Conservation (phyloP, 2,329 filamentous ascomycete species). For the Calycina marina region DNA sequence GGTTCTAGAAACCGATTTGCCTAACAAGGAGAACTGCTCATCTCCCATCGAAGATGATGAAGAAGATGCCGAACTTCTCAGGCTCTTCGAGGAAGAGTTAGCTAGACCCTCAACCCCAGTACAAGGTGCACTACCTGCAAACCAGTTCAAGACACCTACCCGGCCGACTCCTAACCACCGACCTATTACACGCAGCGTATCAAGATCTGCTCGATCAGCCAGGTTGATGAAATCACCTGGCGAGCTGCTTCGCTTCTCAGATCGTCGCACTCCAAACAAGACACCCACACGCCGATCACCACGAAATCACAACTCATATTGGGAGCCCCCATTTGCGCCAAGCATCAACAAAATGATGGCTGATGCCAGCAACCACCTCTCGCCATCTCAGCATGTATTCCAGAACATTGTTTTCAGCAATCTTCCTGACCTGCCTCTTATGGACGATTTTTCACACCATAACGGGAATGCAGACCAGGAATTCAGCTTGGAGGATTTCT, state of each 20-base stretch:
- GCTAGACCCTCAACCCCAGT: conserved; percentile 19
- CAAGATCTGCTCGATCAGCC: conserved; percentile 16
- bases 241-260: conserved; percentile 13
- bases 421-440: conserved; percentile 19
- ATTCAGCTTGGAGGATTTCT: conserved; percentile 26
- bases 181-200: conserved; percentile 21
- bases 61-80: conserved; percentile 18
- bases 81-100: conserved; percentile 21
- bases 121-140: conserved; percentile 10
- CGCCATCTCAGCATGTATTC: conserved; percentile 11
- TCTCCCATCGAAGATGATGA: conserved; percentile 11
- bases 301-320: conserved; percentile 12
- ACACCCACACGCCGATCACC: conserved; percentile 19
- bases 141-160: conserved; percentile 23
- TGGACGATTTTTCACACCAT: conserved; percentile 2
- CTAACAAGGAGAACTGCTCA: conserved; percentile 20
- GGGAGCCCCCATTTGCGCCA: conserved; percentile 24
- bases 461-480: conserved; percentile 9
- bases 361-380: conserved; percentile 17
- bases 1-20: conserved; percentile 8
- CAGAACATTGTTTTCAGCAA: conserved; percentile 22
- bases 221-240: conserved; percentile 20
- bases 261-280: conserved; percentile 16
- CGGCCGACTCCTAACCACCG: conserved; percentile 20
- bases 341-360: conserved; percentile 21